Evolutionary conservation across 192 early-diverging fungal genomes (phyloP), one percentile per base, ranked within the genome.

Genomic region (Spizellomyces sp.): DNA sequence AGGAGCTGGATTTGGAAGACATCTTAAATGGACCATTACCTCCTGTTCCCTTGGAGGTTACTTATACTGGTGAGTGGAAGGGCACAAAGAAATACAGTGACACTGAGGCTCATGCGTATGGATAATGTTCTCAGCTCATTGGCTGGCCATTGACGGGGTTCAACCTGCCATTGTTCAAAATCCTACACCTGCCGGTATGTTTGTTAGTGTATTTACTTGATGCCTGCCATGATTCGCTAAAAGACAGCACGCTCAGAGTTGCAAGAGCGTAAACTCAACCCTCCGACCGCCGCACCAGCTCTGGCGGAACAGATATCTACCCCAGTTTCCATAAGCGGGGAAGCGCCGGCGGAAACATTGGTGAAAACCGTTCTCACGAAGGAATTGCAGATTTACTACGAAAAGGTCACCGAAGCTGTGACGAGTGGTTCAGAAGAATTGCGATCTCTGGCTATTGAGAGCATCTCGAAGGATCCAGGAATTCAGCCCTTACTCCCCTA

Each of bases 91-190:
- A 36, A 36, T 36, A n/a, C 42, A 1, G 15, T 15, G 10, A 12
- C 10, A 22, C 10, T 0, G 9, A 14, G 21, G 27, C 60, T 62
- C 22, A 12, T 61, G 4, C 59, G 59, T 61, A 4, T 69, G 60
- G 10, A 12, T 41, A 69, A 45, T 69, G 27, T 36, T 36, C 27
- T 36, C 27, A 36, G 27, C 27, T 36, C 27, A 36, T 36, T 36
- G 27, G 27, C 46, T 99, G n/a, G 96, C 98, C 2, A 92, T 99
- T 67, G 98, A 98, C 67, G 98, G 98, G n/a, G 95, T 98, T 12
- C 98, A 99, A 77, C 98, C 98, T 12, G 84, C 90, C 9, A 98
- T 96, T 70, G 90, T 93, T 15, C 96, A 99, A 76, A 99, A 99
- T 70, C 98, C 98, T 36, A 88, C 88, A 2, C 90, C 92, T 5